Evolutionary conservation across 83 land plant species (phyloP), one percentile per base, ranked within the genome.

Genomic region (Diphasiastrum complanatum): DNA sequence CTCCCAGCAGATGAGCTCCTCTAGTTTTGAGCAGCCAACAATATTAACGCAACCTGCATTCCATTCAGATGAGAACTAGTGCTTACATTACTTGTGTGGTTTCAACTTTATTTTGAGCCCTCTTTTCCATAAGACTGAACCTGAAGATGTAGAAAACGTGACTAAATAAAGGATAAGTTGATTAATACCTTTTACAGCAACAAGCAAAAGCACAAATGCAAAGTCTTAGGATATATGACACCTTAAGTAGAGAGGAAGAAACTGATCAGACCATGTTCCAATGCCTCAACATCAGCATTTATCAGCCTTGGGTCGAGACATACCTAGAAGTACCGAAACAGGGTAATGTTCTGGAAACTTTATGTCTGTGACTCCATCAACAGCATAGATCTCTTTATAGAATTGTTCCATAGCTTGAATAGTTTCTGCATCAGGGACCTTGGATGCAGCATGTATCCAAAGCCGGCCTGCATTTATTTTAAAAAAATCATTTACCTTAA

Each of bases 361-460:
- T 37, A 90, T 60, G 51, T 90, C 82, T 19, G 83, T 73, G 10
- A 86, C 63, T 24, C 96, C 96, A 73, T 90, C 60, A 34, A 83
- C 68, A 19, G 83, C 87, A 65, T 90, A 90, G 38, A 90, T 77
- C 53, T 90, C 88, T 30, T 81, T 64, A 70, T 86, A 90, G 57
- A 90, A 90, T 16, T 79, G 71, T 71, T 90, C 96, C 96, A 90
- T 83, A 26, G 85, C 96, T 64, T 79, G 73, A 32, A 90, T 86
- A 35, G 92, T 90, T 1, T 70, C 78, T 22, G 79, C 77, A 4
- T 86, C 91, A 5, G 96, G 96, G 14, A 90, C 75, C 60, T 90
- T 90, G 22, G 83, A 38, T 6, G 96, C 96, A 50, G 96, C 96
- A 75, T 90, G 96, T 38, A 90, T 86, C 96, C 96, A 90, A 6